A percentile compares a stretch with the other conserved stretches of the same genome.
These are phyloP conservation scores for Xeromyces bisporus DNA, from an alignment of 495 filamentous ascomycete species.

Conservation along the genomic window DNA sequence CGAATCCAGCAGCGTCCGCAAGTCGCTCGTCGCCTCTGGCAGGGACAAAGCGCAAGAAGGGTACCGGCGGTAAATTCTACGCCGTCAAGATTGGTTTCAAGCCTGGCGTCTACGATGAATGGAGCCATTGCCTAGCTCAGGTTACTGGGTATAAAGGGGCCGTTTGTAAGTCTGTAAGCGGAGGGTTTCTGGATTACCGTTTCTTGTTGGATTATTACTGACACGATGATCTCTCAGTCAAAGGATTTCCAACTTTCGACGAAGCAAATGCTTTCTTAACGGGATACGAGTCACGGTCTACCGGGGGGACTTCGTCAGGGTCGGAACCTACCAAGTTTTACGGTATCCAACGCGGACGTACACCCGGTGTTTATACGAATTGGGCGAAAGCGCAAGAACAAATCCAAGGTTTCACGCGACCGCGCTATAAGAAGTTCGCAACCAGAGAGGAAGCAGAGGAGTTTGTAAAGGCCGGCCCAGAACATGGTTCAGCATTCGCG, in stretches of 20 bases:
- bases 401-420: conserved; percentile 57
- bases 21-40: conserved; percentile 14
- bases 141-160: conserved; percentile 76
- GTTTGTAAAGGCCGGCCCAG: conserved; percentile 41
- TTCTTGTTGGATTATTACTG: conserved; percentile 2
- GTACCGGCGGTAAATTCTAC: conserved; percentile 56
- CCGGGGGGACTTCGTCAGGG: conserved; percentile 8
- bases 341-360: conserved; percentile 62
- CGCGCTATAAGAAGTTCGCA: conserved; percentile 66
- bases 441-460: conserved; percentile 63
- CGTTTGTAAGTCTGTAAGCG: conserved; percentile 41
- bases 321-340: conserved; percentile 43
- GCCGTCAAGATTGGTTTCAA: conserved; percentile 60
- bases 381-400: conserved; percentile 67
- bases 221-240: conserved; percentile 36
- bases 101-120: conserved; percentile 78
- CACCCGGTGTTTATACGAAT: conserved; percentile 78
- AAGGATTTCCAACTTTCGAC: conserved; percentile 58
- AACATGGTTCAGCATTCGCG: conserved; percentile 8
- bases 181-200: background rate
- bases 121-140: conserved; percentile 65
- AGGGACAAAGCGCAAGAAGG: conserved; percentile 50
- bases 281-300: conserved; percentile 31
- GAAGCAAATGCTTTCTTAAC: conserved; percentile 67
- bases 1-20: conserved; percentile 19